Conservation (phyloP, 2,329 filamentous ascomycete species). For the Cytospora schulzeri region DNA sequence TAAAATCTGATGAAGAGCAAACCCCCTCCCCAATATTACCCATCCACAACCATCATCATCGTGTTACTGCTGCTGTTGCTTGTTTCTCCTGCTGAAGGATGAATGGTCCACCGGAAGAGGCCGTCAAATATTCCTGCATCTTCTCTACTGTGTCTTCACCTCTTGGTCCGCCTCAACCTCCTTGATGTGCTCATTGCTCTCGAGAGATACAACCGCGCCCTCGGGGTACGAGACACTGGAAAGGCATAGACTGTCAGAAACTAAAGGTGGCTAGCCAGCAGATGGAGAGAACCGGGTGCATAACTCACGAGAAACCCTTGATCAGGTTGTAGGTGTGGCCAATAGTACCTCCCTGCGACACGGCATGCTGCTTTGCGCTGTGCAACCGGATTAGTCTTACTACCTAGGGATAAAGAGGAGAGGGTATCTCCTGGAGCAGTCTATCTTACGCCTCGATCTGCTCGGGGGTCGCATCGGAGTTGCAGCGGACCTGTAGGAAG, state of each 20-base stretch:
- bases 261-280: neutral
- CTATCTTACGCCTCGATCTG: conserved; percentile 28
- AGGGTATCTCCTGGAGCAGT: neutral
- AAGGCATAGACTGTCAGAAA: neutral
- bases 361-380: conserved; percentile 76
- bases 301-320: conserved; percentile 86
- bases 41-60: neutral
- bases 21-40: neutral
- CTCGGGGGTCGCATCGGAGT: conserved; percentile 54
- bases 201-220: conserved; percentile 64
- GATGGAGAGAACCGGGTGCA: neutral
- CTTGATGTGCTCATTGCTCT: conserved; percentile 71
- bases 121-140: neutral
- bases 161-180: conserved; percentile 72
- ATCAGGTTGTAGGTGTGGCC: conserved; percentile 78
- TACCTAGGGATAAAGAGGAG: neutral
- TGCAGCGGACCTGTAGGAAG: conserved; percentile 72
- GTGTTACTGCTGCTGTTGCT: too few species aligned
- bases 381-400: neutral
- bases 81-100: neutral
- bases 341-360: conserved; percentile 80
- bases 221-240: conserved; percentile 57
- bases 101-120: neutral
- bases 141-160: conserved; percentile 70
- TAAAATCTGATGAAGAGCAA: conserved; percentile 1